Evolutionary conservation across 805 yeast species (phyloP).

Genomic region (Saccharomycopsis schoenii): DNA sequence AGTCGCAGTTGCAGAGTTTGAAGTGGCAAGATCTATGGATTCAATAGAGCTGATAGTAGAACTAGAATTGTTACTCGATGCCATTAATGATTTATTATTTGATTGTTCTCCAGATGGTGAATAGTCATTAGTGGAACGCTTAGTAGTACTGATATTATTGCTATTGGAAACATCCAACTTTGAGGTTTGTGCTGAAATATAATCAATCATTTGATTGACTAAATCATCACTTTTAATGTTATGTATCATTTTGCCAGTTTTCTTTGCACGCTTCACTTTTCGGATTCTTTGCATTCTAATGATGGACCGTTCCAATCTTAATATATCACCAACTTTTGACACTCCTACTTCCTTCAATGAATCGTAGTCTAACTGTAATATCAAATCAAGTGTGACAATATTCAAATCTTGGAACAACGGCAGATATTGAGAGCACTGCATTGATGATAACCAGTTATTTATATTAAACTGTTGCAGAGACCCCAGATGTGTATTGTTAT

Average conservation of each 20-base stretch:
- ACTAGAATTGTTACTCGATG: conserved; percentile 5
- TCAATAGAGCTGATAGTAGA: conserved; percentile 12
- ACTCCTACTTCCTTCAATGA: conserved; percentile 69
- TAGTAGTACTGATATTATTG: neutral
- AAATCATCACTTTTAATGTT: conserved; percentile 1
- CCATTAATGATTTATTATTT: neutral
- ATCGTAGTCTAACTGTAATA: conserved; percentile 36
- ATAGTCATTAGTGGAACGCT: neutral
- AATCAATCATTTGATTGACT: conserved; percentile 11
- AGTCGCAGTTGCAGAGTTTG: conserved; percentile 17
- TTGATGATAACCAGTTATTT: conserved; percentile 12
- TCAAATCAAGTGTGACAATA: conserved; percentile 12
- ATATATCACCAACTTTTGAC: conserved; percentile 71
- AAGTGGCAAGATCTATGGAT: conserved; percentile 4
- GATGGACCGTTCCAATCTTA: conserved; percentile 54
- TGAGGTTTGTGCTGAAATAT: neutral
- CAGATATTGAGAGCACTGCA: conserved; percentile 16
- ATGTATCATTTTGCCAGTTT: neutral
- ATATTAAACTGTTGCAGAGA: conserved; percentile 7
- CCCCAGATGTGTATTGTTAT: neutral
- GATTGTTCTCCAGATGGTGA: neutral
- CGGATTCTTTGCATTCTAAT: conserved; percentile 20
- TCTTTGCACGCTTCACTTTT: neutral
- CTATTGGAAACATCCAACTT: neutral
- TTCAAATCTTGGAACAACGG: conserved; percentile 9